Evolutionary conservation across 495 filamentous ascomycete genomes (phyloP), one percentile per base, ranked within the genome.

Genomic region (Pseudoneurospora amorphoporcata): DNA sequence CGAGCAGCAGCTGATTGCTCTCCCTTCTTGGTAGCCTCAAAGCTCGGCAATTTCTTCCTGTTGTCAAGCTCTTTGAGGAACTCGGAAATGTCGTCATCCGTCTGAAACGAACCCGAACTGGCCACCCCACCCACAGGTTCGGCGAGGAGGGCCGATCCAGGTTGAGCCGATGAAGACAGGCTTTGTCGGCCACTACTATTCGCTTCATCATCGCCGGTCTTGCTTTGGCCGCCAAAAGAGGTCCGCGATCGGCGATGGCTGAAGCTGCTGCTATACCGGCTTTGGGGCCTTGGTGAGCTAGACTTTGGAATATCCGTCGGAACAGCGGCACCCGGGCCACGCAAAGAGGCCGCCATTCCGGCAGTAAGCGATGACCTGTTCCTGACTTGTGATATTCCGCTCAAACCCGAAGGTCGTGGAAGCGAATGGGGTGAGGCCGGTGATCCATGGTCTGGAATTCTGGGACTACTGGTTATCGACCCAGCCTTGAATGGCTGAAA

Each of bases 401-500:
- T 86, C 19, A 88, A 79, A 2, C 85, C 81, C 3, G 88, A 85
- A 23, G 83, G 76, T 29, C 86, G 81, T 2, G 80, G 78, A 8
- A 89, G 77, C 2, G 87, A 90, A 37, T 87, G 88, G 39, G 92
- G 92, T 6, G 91, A 95, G 17, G 82, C 76, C 7, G 84, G 83
- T 32, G 79, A 75, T 53, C 84, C 83, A 58, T 83, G 80, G 3
- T 80, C 81, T 6, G 74, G 58, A 12, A 79, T 43, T 40, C 83
- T 79, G 16, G 95, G 95, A 10, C 95, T 98, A n/a, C 92, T 92
- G 17, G 94, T 96, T 19, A 99, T 86, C 23, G 95, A 94, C 9
- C 94, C 93, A 8, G 94, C 93, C 82, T 98, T 99, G 82, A 99
- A 99, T 1, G 95, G 84, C 77, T 94, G 92, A 78, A 97, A 97